phyloP scores from a whole-genome alignment of 805 yeast genomes.

The Saccharomyces eubayanus region DNA sequence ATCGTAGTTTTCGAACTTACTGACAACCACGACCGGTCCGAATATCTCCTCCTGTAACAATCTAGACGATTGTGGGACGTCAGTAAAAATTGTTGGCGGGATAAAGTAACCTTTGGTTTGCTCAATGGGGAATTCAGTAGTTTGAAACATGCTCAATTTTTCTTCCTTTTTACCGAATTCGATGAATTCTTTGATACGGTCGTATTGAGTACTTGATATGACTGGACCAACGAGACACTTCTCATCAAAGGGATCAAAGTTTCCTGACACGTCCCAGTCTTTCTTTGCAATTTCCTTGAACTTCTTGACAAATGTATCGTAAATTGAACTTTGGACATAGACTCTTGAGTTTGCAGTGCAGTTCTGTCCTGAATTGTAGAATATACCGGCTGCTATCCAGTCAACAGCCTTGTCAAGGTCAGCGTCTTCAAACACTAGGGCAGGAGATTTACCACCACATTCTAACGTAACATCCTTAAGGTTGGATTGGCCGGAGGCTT shows the following conservation, averaged over 20 bases:
- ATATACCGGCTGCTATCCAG: slow-evolving; percentile 43
- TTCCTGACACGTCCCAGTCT: slow-evolving; percentile 49
- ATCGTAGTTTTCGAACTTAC: slow-evolving; percentile 32
- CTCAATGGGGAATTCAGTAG: slow-evolving; percentile 5
- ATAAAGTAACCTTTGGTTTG: slow-evolving; percentile 29
- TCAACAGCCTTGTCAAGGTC: slow-evolving; percentile 35
- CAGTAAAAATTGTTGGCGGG: slow-evolving; percentile 37
- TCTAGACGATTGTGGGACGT: slow-evolving; percentile 32
- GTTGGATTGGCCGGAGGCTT: slow-evolving; percentile 32
- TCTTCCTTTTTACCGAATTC: slow-evolving; percentile 43
- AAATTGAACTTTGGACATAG: slow-evolving; percentile 42
- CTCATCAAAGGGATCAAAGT: slow-evolving; percentile 40
- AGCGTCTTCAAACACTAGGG: slow-evolving; percentile 37
- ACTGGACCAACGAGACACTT: slow-evolving; percentile 42
- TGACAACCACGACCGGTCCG: slow-evolving; percentile 37
- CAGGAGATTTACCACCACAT: slow-evolving; percentile 42
- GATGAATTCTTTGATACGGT: slow-evolving; percentile 35
- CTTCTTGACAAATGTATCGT: slow-evolving; percentile 39
- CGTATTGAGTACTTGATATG: slow-evolving; percentile 40
- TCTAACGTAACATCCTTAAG: slow-evolving; percentile 40
- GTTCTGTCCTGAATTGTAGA: slow-evolving; percentile 51
- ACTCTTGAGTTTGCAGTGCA: slow-evolving; percentile 54
- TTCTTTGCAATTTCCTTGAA: slow-evolving; percentile 31
- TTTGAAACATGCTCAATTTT: slow-evolving; percentile 29
- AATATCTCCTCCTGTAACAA: slow-evolving; percentile 37